phyloP scores from a whole-genome alignment of 2,329 filamentous ascomycete genomes.

The Penicillium sp. region DNA sequence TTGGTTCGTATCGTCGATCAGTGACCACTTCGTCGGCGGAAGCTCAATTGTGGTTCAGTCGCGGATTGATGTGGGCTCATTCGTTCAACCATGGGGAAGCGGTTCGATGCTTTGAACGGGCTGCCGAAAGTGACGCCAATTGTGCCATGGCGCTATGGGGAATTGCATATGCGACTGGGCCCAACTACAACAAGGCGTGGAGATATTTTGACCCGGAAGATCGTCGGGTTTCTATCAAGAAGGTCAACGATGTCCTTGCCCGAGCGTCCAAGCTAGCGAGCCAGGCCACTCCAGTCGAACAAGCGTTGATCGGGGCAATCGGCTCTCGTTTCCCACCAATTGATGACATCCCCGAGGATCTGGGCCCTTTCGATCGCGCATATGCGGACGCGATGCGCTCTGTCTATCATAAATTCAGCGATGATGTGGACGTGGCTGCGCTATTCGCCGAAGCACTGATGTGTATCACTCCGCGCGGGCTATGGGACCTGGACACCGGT shows the following conservation, averaged over 20 bases:
- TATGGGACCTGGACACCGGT: slow-evolving; percentile 54
- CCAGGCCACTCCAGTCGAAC: slow-evolving; percentile 45
- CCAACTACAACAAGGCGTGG: slow-evolving; percentile 73
- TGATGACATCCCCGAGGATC: slow-evolving; percentile 40
- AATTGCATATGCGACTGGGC: slow-evolving; percentile 55
- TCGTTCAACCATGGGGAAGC: slow-evolving; percentile 32
- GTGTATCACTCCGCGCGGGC: slow-evolving; percentile 54
- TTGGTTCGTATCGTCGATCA: slow-evolving; percentile 28
- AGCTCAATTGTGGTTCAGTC: slow-evolving; percentile 30
- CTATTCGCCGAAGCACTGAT: slow-evolving; percentile 57
- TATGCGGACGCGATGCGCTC: slow-evolving; percentile 54
- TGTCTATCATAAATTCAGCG: slow-evolving; percentile 44
- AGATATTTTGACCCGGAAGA: slow-evolving; percentile 57
- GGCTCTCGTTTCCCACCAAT: slow-evolving; percentile 49
- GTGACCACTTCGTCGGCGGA: slow-evolving; percentile 22
- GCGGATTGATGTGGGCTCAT: slow-evolving; percentile 29
- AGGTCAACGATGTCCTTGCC: slow-evolving; percentile 37
- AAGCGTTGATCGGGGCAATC: slow-evolving; percentile 56
- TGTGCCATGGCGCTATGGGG: slow-evolving; percentile 33
- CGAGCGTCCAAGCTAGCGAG: slow-evolving; percentile 34
- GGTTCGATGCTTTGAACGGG: slow-evolving; percentile 24
- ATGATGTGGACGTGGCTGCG: slow-evolving; percentile 52
- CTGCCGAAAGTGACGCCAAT: slow-evolving; percentile 20
- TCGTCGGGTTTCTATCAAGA: slow-evolving; percentile 39
- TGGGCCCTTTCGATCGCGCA: slow-evolving; percentile 44